Percentiles rank a stretch among this genome's conserved stretches.
Conservation (phyloP, 1,284 basidiomycete species). For the Austroboletus niveus region DNA sequence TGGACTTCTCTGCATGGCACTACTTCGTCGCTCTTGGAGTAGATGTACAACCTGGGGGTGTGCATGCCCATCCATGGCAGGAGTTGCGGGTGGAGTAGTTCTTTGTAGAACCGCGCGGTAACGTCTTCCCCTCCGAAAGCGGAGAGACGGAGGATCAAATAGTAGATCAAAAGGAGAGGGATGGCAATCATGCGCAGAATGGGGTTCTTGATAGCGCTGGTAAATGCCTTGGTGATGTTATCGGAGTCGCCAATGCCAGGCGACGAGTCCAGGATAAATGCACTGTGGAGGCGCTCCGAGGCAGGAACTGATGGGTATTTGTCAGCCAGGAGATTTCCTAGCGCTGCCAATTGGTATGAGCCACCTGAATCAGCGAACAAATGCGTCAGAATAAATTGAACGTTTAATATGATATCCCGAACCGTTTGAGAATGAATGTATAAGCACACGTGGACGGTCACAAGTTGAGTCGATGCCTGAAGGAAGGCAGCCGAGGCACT, state of each 20-base stretch:
- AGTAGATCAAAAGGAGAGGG: neutral
- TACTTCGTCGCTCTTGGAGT: slow-evolving; percentile 48
- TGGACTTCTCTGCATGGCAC: slow-evolving; percentile 44
- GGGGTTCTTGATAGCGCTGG: neutral
- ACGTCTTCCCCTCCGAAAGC: slow-evolving; percentile 10
- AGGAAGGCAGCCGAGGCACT: slow-evolving; percentile 39
- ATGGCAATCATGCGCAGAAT: neutral
- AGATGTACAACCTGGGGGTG: slow-evolving; percentile 54
- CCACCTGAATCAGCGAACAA: neutral
- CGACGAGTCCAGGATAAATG: neutral
- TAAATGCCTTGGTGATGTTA: neutral
- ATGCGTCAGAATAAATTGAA: neutral
- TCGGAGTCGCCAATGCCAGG: neutral
- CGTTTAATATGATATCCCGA: neutral
- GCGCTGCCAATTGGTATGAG: neutral
- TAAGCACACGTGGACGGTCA: slow-evolving; percentile 5
- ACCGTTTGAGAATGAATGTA: neutral
- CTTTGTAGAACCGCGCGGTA: slow-evolving; percentile 19
- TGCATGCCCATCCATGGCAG: slow-evolving; percentile 44
- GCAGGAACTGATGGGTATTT: neutral
- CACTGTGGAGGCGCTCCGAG: neutral
- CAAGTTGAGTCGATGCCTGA: slow-evolving; percentile 4
- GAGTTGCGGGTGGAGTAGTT: slow-evolving; percentile 35
- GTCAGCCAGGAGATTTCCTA: neutral
- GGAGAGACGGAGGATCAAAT: neutral